These are phyloP conservation scores for Carex kokanica DNA, from an alignment of 176 grass and related monocot genomes.

Conservation along the genomic window DNA sequence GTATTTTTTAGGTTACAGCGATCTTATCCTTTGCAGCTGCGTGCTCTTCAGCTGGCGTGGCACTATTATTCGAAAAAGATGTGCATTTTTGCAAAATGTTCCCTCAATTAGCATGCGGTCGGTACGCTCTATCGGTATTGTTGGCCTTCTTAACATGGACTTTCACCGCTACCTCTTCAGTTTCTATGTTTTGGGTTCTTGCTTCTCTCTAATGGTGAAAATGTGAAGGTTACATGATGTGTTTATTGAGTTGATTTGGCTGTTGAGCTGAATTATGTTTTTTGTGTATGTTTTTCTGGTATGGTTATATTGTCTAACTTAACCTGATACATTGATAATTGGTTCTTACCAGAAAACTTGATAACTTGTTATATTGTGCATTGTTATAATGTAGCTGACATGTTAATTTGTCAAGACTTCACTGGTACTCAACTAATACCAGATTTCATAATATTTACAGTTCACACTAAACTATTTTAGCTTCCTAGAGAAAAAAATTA, in stretches of 20 bases:
- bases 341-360: neutral
- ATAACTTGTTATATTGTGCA: neutral
- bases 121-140: slow-evolving; percentile 40
- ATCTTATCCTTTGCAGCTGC: slow-evolving; percentile 53
- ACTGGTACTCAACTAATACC: neutral
- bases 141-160: slow-evolving; percentile 64
- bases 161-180: slow-evolving; percentile 51
- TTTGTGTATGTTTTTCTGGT: neutral
- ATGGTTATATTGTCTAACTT: neutral
- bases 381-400: neutral
- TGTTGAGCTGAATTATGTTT: neutral
- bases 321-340: neutral
- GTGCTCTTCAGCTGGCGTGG: slow-evolving; percentile 46
- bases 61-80: slow-evolving; percentile 48
- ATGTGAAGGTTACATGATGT: neutral
- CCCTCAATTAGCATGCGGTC: slow-evolving; percentile 44
- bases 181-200: slow-evolving; percentile 61
- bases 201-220: slow-evolving; percentile 37
- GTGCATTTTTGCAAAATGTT: slow-evolving; percentile 52
- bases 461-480: neutral
- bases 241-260: neutral
- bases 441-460: neutral
- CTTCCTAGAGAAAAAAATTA: neutral
- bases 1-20: slow-evolving; percentile 38
- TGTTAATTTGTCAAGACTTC: neutral